Evolutionary conservation across 164 flowering plant genomes (phyloP).

Genomic region (Vitis rupestris): DNA sequence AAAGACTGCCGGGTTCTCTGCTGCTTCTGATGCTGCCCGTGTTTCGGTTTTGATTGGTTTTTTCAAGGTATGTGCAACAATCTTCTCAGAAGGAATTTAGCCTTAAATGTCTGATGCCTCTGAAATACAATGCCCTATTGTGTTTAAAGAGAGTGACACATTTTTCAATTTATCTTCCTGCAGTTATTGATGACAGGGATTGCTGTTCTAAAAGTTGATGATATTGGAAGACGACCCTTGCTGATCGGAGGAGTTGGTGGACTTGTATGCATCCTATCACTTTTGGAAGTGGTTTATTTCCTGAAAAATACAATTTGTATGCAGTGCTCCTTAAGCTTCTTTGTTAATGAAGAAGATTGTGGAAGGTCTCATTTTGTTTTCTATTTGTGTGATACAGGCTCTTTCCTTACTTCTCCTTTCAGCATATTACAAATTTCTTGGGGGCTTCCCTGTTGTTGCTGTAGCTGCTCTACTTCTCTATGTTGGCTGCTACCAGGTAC

Average conservation of each 20-base stretch:
- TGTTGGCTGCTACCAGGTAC: slow-evolving; percentile 91
- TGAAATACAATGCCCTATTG: not conserved
- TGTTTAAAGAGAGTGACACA: not conserved
- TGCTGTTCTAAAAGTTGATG: slow-evolving; percentile 88
- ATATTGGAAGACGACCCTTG: slow-evolving; percentile 87
- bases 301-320: not conserved
- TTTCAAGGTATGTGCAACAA: slow-evolving; percentile 60
- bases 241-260: slow-evolving; percentile 89
- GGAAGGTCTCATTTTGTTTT: not conserved
- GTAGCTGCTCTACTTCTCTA: slow-evolving; percentile 82
- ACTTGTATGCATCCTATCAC: slow-evolving; percentile 48
- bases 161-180: slow-evolving; percentile 16
- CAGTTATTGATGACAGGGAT: slow-evolving; percentile 91
- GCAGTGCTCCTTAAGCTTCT: not conserved
- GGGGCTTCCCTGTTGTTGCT: slow-evolving; percentile 71
- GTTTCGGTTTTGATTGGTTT: slow-evolving; percentile 83
- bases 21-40: slow-evolving; percentile 89
- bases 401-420: slow-evolving; percentile 73
- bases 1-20: slow-evolving; percentile 94
- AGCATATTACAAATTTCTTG: slow-evolving; percentile 86
- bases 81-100: not conserved
- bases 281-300: not conserved
- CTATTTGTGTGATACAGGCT: slow-evolving; percentile 38
- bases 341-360: not conserved
- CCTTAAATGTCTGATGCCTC: not conserved